These are phyloP conservation scores for Cydonia oblonga DNA, from an alignment of 331 rosid species.

Conservation along the genomic window DNA sequence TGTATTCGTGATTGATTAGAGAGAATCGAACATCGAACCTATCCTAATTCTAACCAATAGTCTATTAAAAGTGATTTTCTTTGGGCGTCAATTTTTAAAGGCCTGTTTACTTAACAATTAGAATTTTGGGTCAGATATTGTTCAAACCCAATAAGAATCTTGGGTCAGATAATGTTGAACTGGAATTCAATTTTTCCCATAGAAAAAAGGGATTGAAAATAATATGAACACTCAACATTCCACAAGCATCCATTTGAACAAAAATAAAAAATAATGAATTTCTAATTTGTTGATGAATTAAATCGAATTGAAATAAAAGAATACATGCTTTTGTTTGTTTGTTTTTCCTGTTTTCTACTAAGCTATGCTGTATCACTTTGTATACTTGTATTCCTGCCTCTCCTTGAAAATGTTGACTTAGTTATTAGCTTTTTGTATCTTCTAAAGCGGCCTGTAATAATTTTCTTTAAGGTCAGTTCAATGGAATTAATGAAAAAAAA, in stretches of 20 bases:
- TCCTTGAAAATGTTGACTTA: no score
- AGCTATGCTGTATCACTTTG: background rate
- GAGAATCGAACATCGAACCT: no score
- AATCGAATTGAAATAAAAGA: background rate
- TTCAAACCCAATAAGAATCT: background rate
- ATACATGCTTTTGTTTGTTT: background rate
- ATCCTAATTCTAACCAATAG: no score
- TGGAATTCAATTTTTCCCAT: no score
- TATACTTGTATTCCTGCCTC: no score
- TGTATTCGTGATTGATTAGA: no score
- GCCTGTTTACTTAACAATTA: no score
- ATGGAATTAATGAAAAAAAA: background rate
- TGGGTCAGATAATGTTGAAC: background rate
- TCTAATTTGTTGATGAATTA: background rate
- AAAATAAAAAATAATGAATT: background rate
- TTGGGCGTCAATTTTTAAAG: no score
- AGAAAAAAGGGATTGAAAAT: no score
- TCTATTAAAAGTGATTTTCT: no score
- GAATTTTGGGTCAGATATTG: background rate
- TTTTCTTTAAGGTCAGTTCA: background rate
- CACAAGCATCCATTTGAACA: background rate
- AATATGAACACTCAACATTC: background rate
- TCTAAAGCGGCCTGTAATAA: background rate
- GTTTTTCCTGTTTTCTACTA: background rate
- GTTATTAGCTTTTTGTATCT: background rate